These are phyloP conservation scores for Syzygium grande DNA, from an alignment of 345 rosid genomes.

Conservation along the genomic window DNA sequence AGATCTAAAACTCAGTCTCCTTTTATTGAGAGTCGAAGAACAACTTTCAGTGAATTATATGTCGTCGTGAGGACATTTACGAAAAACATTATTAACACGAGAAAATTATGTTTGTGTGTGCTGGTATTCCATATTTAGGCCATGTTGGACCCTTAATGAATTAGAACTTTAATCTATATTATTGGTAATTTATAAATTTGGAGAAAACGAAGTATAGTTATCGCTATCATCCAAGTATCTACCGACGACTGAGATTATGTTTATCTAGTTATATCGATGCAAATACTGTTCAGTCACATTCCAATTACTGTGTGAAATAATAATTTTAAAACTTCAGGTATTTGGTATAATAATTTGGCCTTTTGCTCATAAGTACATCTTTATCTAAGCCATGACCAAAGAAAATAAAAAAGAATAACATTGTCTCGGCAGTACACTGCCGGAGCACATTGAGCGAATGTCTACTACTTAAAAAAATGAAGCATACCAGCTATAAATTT, in stretches of 20 bases:
- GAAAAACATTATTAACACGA: background rate
- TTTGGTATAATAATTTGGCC: background rate
- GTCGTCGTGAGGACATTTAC: no score
- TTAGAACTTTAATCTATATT: background rate
- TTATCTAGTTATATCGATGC: background rate
- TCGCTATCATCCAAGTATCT: background rate
- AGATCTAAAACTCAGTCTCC: no score
- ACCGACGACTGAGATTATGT: rapidly evolving
- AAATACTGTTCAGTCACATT: background rate
- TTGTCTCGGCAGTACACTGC: background rate
- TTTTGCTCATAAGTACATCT: background rate
- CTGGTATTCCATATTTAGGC: background rate
- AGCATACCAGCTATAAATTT: background rate
- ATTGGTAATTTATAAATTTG: background rate
- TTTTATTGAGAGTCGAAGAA: no score
- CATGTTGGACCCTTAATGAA: background rate
- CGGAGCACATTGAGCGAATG: background rate
- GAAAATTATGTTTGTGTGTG: background rate
- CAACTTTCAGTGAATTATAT: no score
- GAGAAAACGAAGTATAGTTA: background rate
- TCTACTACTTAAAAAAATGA: background rate
- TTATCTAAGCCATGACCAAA: background rate
- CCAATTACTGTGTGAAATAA: background rate
- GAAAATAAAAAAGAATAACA: background rate
- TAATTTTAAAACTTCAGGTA: background rate